Evolutionary conservation across 2,329 filamentous ascomycete genomes (phyloP).

Genomic region (Cercospora sojina): DNA sequence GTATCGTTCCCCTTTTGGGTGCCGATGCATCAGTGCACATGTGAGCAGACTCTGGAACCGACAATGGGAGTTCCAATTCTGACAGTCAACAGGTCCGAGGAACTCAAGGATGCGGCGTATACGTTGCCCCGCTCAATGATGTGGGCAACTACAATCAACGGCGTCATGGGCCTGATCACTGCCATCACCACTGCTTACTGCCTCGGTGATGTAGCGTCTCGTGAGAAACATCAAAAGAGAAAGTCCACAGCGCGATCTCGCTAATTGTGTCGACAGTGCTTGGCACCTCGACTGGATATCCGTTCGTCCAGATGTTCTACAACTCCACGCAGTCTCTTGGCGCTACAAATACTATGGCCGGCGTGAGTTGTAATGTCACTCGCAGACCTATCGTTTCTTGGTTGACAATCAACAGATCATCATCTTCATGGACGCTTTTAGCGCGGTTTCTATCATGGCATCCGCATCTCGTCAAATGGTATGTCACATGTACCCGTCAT

Average conservation of each 20-base stretch:
- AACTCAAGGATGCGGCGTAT: slow-evolving; percentile 31
- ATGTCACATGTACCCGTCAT: not conserved
- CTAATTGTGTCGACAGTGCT: slow-evolving; percentile 16
- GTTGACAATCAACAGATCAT: slow-evolving; percentile 24
- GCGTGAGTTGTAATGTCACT: slow-evolving; percentile 3
- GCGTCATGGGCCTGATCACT: slow-evolving; percentile 20
- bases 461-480: slow-evolving; percentile 29
- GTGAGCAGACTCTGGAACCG: not conserved
- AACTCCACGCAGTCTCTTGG: slow-evolving; percentile 29
- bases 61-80: slow-evolving; percentile 12
- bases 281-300: slow-evolving; percentile 30
- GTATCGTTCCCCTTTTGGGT: slow-evolving; percentile 15
- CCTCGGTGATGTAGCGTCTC: slow-evolving; percentile 22
- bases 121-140: slow-evolving; percentile 29
- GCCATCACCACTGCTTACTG: slow-evolving; percentile 24
- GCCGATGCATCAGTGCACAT: slow-evolving; percentile 25
- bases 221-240: not conserved
- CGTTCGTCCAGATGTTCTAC: slow-evolving; percentile 31
- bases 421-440: slow-evolving; percentile 28
- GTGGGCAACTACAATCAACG: slow-evolving; percentile 19
- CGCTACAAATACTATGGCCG: slow-evolving; percentile 28
- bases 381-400: not conserved
- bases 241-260: not conserved
- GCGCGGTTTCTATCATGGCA: slow-evolving; percentile 27
- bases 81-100: slow-evolving; percentile 27